Percentiles rank a stretch among this genome's conserved stretches.
These are phyloP conservation scores for Colletotrichum brevisporum DNA, from an alignment of 2,329 filamentous ascomycete species.

Conservation along the genomic window DNA sequence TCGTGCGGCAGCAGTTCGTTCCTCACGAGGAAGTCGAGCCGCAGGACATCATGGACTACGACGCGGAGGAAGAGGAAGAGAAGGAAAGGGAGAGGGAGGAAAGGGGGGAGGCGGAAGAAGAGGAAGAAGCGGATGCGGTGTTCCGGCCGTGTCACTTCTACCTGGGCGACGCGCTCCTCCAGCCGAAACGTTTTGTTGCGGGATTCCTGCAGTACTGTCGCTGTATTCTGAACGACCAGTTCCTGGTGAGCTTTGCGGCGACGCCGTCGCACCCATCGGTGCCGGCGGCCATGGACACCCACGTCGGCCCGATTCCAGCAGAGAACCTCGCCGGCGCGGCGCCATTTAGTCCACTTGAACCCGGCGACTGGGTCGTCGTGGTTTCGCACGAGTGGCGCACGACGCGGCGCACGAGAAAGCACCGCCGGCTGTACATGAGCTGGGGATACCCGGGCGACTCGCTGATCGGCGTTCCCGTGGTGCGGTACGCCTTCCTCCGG, in stretches of 20 bases:
- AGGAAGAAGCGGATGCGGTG: background rate
- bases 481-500: conserved; percentile 3
- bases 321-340: conserved; percentile 12
- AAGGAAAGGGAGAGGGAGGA: background rate
- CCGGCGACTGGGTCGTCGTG: conserved; percentile 18
- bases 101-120: background rate
- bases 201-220: conserved; percentile 21
- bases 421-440: background rate
- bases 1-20: conserved; percentile 22
- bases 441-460: background rate
- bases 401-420: background rate
- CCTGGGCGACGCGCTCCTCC: conserved; percentile 17
- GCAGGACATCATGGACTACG: background rate
- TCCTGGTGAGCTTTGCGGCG: conserved; percentile 18
- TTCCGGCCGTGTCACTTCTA: conserved; percentile 29
- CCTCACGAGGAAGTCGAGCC: background rate
- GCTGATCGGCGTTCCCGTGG: background rate
- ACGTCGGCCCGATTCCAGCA: background rate
- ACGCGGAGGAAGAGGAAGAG: conserved; percentile 1
- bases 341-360: background rate
- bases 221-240: background rate
- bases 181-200: conserved; percentile 9
- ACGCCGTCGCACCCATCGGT: background rate
- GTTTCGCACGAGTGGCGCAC: conserved; percentile 21
- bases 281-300: background rate